Conservation (phyloP, 75 land plant species). For the Sequoiadendron giganteum region DNA sequence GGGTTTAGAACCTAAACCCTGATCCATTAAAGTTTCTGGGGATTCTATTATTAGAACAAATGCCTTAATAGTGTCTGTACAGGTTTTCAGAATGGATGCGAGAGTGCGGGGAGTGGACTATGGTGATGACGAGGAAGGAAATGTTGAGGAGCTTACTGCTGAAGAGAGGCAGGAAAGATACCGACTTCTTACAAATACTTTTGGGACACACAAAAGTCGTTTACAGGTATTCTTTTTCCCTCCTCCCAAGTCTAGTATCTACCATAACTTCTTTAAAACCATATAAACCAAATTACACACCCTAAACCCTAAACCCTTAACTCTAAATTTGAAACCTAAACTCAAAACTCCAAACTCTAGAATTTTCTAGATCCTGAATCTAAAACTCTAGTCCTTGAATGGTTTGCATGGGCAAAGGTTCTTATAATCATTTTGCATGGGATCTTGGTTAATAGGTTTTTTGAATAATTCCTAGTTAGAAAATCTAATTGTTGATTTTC, state of each 20-base stretch:
- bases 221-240: neutral
- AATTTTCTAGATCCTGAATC: neutral
- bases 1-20: neutral
- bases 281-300: neutral
- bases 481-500: too few relatives aligned
- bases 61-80: slow-evolving; percentile 11
- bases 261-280: neutral
- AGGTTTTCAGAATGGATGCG: slow-evolving; percentile 91
- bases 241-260: neutral
- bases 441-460: neutral
- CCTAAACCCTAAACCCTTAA: neutral
- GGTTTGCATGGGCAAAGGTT: neutral
- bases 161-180: slow-evolving; percentile 25
- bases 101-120: slow-evolving; percentile 45
- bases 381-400: neutral
- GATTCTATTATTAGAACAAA: neutral
- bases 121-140: slow-evolving; percentile 16
- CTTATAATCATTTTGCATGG: too few relatives aligned
- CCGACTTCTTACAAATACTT: slow-evolving; percentile 40
- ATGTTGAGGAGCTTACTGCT: slow-evolving; percentile 21
- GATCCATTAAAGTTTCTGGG: neutral
- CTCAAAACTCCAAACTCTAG: neutral
- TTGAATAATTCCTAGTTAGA: neutral
- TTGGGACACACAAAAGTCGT: slow-evolving; percentile 60
- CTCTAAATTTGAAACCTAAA: neutral